These are phyloP conservation scores for Arachis monticola DNA, from an alignment of 331 rosid genomes.

Conservation along the genomic window DNA sequence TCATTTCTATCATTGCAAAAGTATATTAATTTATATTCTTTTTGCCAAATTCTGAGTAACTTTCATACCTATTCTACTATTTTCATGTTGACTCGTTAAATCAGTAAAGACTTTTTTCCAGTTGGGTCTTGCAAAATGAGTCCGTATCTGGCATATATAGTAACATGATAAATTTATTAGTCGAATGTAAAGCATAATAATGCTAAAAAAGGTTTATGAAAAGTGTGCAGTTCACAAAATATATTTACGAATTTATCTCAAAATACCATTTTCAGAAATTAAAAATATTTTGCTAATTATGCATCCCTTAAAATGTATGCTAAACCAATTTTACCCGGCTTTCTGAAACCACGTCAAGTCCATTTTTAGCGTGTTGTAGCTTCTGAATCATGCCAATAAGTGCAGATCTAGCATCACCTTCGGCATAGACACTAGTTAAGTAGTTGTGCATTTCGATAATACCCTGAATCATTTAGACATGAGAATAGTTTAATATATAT, in stretches of 20 bases:
- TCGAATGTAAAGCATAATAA: not conserved
- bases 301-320: not conserved
- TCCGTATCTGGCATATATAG: slow-evolving; percentile 61
- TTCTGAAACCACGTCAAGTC: slow-evolving; percentile 86
- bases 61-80: slow-evolving; percentile 66
- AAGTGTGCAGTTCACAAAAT: too few relatives aligned
- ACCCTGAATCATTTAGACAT: slow-evolving; percentile 59
- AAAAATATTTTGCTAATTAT: too few relatives aligned
- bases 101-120: slow-evolving; percentile 80
- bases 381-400: slow-evolving; percentile 85
- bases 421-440: slow-evolving; percentile 85
- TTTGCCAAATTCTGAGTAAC: slow-evolving; percentile 5
- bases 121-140: slow-evolving; percentile 93
- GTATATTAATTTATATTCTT: not conserved
- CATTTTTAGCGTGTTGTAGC: slow-evolving; percentile 79
- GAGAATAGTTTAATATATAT: slow-evolving; percentile 4
- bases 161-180: slow-evolving; percentile 5
- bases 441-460: slow-evolving; percentile 91
- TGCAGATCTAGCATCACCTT: slow-evolving; percentile 91
- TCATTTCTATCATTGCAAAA: not conserved
- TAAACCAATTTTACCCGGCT: slow-evolving; percentile 65
- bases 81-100: slow-evolving; percentile 58
- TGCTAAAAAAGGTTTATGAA: not conserved
- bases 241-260: too few relatives aligned
- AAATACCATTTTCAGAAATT: too few relatives aligned